Evolutionary conservation across 2,329 filamentous ascomycete genomes (phyloP).

Genomic region (Exophiala spinifera): DNA sequence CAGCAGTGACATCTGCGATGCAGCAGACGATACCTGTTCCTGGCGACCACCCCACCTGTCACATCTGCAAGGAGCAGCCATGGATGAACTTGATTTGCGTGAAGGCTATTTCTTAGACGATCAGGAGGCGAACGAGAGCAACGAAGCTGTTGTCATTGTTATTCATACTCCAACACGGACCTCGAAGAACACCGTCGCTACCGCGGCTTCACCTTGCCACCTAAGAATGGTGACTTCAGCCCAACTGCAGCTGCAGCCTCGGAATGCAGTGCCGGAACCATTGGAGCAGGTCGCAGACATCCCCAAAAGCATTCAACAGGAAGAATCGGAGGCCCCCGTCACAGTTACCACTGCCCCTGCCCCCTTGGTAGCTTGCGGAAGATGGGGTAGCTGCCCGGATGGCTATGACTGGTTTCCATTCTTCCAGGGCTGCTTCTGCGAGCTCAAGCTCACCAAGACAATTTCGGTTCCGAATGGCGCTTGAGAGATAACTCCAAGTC

Average conservation of each 20-base stretch:
- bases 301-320: slow-evolving; percentile 5
- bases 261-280: not conserved
- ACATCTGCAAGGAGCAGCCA: not conserved
- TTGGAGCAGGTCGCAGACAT: slow-evolving; percentile 3
- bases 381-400: not conserved
- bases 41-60: not conserved
- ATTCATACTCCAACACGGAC: not conserved
- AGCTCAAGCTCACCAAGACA: not conserved
- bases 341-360: not conserved
- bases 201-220: not conserved
- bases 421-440: not conserved
- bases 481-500: no score
- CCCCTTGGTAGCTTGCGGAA: not conserved
- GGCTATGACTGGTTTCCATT: not conserved
- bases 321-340: not conserved
- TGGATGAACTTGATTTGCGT: not conserved
- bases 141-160: not conserved
- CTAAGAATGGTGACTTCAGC: not conserved
- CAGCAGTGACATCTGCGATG: not conserved
- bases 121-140: not conserved
- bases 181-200: not conserved
- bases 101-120: not conserved
- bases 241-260: not conserved
- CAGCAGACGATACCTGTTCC: not conserved
- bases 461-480: no score